Conservation (phyloP, 2,329 filamentous ascomycete species). For the Dactylonectria estremocensis region DNA sequence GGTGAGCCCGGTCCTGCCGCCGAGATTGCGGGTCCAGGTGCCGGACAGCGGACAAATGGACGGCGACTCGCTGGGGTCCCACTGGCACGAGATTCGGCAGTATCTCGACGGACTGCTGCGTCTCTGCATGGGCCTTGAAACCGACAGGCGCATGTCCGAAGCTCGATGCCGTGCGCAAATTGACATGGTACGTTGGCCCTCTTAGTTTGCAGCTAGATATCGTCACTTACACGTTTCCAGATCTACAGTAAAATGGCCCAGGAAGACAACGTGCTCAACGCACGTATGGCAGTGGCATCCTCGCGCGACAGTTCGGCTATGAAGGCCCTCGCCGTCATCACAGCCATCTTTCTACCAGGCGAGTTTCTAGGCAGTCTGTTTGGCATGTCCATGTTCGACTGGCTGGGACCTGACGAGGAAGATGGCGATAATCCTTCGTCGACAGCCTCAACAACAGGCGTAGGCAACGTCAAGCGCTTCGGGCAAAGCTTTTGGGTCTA, state of each 20-base stretch:
- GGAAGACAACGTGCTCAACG: constrained; percentile 63
- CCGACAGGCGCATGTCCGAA: constrained; percentile 63
- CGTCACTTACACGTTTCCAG: constrained; percentile 41
- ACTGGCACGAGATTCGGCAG: constrained; percentile 65
- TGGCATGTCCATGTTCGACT: constrained; percentile 65
- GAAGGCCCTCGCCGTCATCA: constrained; percentile 65
- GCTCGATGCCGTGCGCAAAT: constrained; percentile 63
- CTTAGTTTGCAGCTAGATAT: constrained; percentile 16
- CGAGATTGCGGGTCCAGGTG: constrained; percentile 34
- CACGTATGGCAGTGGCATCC: constrained; percentile 58
- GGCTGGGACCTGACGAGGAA: constrained; percentile 56
- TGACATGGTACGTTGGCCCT: constrained; percentile 57
- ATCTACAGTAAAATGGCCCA: constrained; percentile 66
- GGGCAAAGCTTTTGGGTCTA: constrained; percentile 63
- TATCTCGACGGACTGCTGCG: constrained; percentile 62
- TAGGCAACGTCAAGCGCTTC: constrained; percentile 45
- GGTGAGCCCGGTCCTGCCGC: constrained; percentile 46
- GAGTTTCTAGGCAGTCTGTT: constrained; percentile 64
- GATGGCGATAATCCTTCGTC: constrained; percentile 1
- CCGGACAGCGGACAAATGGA: constrained; percentile 37
- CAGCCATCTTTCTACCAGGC: constrained; percentile 63
- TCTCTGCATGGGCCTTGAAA: constrained; percentile 62
- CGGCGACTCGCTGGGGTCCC: constrained; percentile 51
- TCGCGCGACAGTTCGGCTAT: constrained; percentile 63
- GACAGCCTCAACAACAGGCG: constrained; percentile 5